Evolutionary conservation across 2,329 filamentous ascomycete species (phyloP), one percentile per base, ranked within the genome.

Genomic region (Diplocarpon mali): DNA sequence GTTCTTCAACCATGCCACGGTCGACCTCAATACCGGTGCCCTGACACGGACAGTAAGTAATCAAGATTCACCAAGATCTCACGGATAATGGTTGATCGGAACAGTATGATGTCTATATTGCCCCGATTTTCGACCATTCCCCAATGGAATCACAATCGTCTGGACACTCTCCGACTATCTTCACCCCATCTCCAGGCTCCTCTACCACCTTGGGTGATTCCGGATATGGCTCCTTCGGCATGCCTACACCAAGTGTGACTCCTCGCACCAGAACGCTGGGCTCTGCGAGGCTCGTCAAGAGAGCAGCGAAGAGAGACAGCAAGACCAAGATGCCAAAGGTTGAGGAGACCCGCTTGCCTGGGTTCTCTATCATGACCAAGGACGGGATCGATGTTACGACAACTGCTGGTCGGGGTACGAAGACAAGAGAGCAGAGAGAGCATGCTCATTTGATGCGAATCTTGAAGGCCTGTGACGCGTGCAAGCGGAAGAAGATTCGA

Each of bases 371-470:
- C 51, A 69, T 81, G 66, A 81, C 77, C 46, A 73, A 70, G 59
- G 76, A 78, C 51, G 78, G 78, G 38, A 64, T 65, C 35, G 78
- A 82, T 57, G 72, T 82, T 45, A 82, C 78, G 36, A 75, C 78
- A 60, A 70, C 72, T 44, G 74, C 75, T 12, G 76, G 75, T 13
- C 70, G 77, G 32, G 76, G 76, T 29, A 76, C 71, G 60, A 81
- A 80, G 65, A 78, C 78, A 42, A 78, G 78, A 67, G 77, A 80
- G 66, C 77, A 81, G 66, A 71, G 78, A 29, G 76, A 80, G 42
- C 78, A 80, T 57, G 78, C 78, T 5, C 76, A 80, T 53, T 64
- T 80, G 38, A 81, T 82, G 74, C 68, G 78, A 48, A 76, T 78
- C 57, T 75, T 80, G 60, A 80, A 80, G 65, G 78, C 78, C n/a